Base-by-base conservation (phyloP, 2,329 filamentous ascomycete genomes). In the Colletotrichum endophyticum region DNA sequence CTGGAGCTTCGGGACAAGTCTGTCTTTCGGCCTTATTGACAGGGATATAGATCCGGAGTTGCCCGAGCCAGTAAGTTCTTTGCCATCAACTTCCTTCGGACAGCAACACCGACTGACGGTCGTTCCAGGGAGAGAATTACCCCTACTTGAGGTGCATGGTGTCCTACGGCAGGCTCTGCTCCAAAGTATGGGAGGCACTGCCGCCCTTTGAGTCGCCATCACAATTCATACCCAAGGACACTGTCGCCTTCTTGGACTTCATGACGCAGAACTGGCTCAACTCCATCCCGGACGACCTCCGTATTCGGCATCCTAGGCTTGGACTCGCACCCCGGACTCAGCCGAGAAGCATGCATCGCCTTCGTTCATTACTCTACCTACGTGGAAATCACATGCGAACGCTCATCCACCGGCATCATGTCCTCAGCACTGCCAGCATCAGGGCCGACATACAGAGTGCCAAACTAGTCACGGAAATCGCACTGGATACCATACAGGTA, bases 1-100 rank as follows among this genome's bases (percentile, higher is more conserved):
- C 27, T 90, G 88, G 87, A 89, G 87, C 12, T 89, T 90, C 39
- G 88, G 88, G 3, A 89, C 88, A 0, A 88, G 88, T 15, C 79
- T 90, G 25, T 88, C 88, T 0, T 90, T 89, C 78, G 85, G 86
- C 0, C 83, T 90, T 6, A 83, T 87, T 13, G 88, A 90, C 70
- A 84, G 85, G 0, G 88, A 89, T 66, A 87, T 90, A 75, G 88
- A 90, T 66, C 86, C 87, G 0, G 85, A 86, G 49, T 78, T 90
- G 2, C 87, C 87, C 0, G 85, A 89, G 68, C 86, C 86, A 0
- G 87, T 83, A 76, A 75, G 81, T 77, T 4, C 0, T 1, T 6
- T 2, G 56, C 4, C 2, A 3, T 5, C 19, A 15, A 12, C 44
- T 6, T 3, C 22, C 12, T 22, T 9, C 22, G n/a, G 15, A 11